Conservation (phyloP, 1,139 yeast genomes). For the Sugiyamaella pinicola region DNA sequence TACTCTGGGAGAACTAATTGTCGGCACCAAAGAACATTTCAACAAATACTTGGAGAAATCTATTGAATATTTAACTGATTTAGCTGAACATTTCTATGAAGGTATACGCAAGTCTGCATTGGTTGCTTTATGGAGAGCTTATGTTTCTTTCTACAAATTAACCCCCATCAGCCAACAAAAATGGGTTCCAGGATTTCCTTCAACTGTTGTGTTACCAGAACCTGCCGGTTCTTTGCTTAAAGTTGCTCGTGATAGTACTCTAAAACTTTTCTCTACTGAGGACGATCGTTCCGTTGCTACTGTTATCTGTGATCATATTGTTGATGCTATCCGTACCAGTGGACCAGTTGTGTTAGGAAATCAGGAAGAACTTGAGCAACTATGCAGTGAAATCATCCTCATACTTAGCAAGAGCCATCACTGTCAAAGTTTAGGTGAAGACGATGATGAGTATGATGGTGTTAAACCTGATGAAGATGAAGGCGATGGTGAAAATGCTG, state of each 20-base stretch:
- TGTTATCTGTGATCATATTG: slow-evolving; percentile 71
- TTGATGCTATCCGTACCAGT: slow-evolving; percentile 67
- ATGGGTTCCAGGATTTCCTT: slow-evolving; percentile 75
- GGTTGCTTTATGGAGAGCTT: slow-evolving; percentile 79
- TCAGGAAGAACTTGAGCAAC: slow-evolving; percentile 60
- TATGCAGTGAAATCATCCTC: slow-evolving; percentile 70
- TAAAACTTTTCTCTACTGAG: slow-evolving; percentile 70
- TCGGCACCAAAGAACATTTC: slow-evolving; percentile 80
- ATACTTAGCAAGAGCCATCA: slow-evolving; percentile 79
- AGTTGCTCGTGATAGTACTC: slow-evolving; percentile 66
- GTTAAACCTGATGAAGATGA: slow-evolving; percentile 50
- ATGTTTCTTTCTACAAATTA: slow-evolving; percentile 63
- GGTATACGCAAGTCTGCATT: slow-evolving; percentile 91
- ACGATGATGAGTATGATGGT: slow-evolving; percentile 58
- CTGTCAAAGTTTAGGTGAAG: slow-evolving; percentile 68
- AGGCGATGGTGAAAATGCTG: slow-evolving; percentile 66
- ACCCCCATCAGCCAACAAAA: slow-evolving; percentile 42
- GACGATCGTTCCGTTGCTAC: slow-evolving; percentile 80
- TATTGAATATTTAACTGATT: slow-evolving; percentile 64
- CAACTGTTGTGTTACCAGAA: slow-evolving; percentile 38
- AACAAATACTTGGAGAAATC: slow-evolving; percentile 76
- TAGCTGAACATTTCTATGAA: slow-evolving; percentile 76
- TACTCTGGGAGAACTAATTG: slow-evolving; percentile 85
- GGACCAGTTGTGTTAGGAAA: slow-evolving; percentile 72
- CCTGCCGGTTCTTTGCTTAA: slow-evolving; percentile 60